phyloP scores from a whole-genome alignment of 2,329 filamentous ascomycete genomes.

The Pseudomassariella vexata region DNA sequence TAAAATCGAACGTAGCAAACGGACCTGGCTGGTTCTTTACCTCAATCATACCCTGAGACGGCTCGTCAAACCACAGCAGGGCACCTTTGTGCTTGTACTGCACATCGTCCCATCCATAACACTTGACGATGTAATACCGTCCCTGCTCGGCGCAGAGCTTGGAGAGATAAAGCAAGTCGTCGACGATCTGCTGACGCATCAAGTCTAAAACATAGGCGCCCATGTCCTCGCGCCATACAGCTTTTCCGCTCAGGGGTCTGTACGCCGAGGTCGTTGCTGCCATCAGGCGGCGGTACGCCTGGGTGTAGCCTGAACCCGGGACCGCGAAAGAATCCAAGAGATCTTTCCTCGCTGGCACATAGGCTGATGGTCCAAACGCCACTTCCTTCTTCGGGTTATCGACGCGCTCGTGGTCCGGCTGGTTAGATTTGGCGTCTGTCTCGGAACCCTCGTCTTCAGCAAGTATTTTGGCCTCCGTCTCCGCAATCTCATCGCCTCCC shows the following conservation, averaged over 20 bases:
- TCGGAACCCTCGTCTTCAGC: background rate
- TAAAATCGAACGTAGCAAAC: slow-evolving; percentile 40
- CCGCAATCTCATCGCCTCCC: background rate
- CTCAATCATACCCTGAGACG: slow-evolving; percentile 3
- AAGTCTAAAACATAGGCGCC: slow-evolving; percentile 42
- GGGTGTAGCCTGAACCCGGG: slow-evolving; percentile 9
- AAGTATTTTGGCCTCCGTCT: too few species aligned
- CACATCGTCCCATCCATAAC: slow-evolving; percentile 38
- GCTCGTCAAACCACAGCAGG: slow-evolving; percentile 35
- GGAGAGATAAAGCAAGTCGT: slow-evolving; percentile 37
- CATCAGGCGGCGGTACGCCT: slow-evolving; percentile 8
- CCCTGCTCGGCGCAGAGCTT: slow-evolving; percentile 18
- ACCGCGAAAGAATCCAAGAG: slow-evolving; percentile 21
- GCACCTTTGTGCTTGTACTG: slow-evolving; percentile 34
- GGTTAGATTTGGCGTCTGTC: slow-evolving; percentile 1
- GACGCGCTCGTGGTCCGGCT: background rate
- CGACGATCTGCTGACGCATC: slow-evolving; percentile 40
- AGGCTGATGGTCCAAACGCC: slow-evolving; percentile 18
- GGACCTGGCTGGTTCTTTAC: slow-evolving; percentile 23
- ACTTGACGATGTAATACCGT: slow-evolving; percentile 35
- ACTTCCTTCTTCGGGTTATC: background rate
- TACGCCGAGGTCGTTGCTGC: slow-evolving; percentile 10
- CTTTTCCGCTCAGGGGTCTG: slow-evolving; percentile 6
- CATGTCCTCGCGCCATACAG: slow-evolving; percentile 52
- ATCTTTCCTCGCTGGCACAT: slow-evolving; percentile 25